Evolutionary conservation across 495 filamentous ascomycete species (phyloP), one percentile per base, ranked within the genome.

Genomic region (Podospora comata): DNA sequence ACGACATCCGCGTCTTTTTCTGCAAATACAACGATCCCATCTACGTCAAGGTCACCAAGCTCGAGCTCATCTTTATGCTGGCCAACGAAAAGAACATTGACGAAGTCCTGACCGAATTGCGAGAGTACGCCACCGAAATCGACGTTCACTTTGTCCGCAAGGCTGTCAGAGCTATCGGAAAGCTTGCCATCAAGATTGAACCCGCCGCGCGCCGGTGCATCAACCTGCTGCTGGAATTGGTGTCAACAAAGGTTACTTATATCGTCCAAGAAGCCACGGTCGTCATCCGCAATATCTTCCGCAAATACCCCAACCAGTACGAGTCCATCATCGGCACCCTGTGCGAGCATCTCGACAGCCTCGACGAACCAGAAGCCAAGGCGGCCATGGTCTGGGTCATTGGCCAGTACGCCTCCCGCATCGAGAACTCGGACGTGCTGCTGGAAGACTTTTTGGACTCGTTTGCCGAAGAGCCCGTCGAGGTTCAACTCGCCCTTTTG

Each of bases 11-110:
- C 13, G 94, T 98, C 59, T 99, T 99, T 80, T 99, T 99, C 80
- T 99, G 95, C 86, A 99, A 99, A 85, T 99, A 99, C 82, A 99
- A 99, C 72, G 95, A 99, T 74, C 95, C 96, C 0, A 98, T 98
- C 66, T 99, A 99, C 74, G 95, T 99, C 81, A 99, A 99, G 79
- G 95, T 99, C 71, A 98, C 96, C 15, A 99, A 99, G 79, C 85
- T 99, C 62, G 95, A 99, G 77, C 84, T 99, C 67, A 98, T 99
- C 74, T 98, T 98, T 81, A 99, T 98, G 95, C 85, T 99, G 63
- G 96, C 95, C 15, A 96, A 89, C 26, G 93, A 97, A 77, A 91
- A 91, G 70, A 99, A 99, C 77, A 98, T 99, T 69, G 89, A 92
- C 39, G 92, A 98, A 72, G 96, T 99, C 2, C 78, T 99, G 61